Evolutionary conservation across 2,329 filamentous ascomycete genomes (phyloP), one percentile per base, ranked within the genome.

Genomic region (Bipolaris cookei): DNA sequence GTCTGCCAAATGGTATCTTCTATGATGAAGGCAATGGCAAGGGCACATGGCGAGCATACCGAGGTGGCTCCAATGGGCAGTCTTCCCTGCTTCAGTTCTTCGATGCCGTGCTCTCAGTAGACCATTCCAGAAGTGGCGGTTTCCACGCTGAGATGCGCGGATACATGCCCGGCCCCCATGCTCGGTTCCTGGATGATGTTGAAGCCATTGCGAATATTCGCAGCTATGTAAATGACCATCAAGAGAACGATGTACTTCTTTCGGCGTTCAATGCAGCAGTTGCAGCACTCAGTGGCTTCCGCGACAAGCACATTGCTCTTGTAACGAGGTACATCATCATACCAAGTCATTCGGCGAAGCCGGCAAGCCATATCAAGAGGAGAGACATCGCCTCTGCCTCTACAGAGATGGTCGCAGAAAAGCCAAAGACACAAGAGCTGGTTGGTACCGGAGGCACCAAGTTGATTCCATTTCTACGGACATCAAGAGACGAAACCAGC

Each of bases 11-110:
- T 5, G 82, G 82, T 10, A 79, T 84, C 2, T 84, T 82, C 61
- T 84, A 83, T 60, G 81, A 84, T 51, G 71, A 80, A 37, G 82
- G 81, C 3, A 64, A 80, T 6, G 80, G 79, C 0, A 75, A 76
- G 35, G 82, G 81, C 1, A 69, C 78, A 11, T 84, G 81, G 81
- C 74, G 76, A 18, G 79, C 82, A 47, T 81, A 83, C 55, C 79
- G 81, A 30, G 83, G 83, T 2, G 83, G 83, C 0, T 84, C 82
- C 59, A 85, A 85, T 62, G 83, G 81, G 0, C 83, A 84, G 62
- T 84, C 81, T 68, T 83, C 82, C 0, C 60, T 85, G 43, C 77
- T 85, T 3, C 83, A 84, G 46, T 80, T 83, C 18, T 82, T 83
- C 56, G 83, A 85, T 60, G 80, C 82, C 6, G 79, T 81, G 2